Base-by-base conservation (phyloP, 2,329 filamentous ascomycete species). In the Ramularia collo-cygni region DNA sequence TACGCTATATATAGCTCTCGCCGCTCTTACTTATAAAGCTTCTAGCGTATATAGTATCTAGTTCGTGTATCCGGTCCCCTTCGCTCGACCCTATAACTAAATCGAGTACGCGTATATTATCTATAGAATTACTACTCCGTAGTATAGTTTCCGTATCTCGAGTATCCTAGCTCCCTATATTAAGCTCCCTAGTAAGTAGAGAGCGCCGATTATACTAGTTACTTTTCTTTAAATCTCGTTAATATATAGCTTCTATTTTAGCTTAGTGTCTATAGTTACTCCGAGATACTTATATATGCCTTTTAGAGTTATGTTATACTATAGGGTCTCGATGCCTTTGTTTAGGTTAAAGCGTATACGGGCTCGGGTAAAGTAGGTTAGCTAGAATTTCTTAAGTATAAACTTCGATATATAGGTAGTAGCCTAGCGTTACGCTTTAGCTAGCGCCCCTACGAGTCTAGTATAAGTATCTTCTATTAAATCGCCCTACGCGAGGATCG, bases 91-190 rank as follows among this genome's bases (percentile, higher is more conserved):
- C 14, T 40, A 28, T 34, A 28, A 40, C 37, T 28, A 40, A 4
- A 40, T 24, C 16, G 19, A 40, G 37, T 17, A 40, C 29, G 19
- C 30, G 24, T 40, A 40, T 28, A 40, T 40, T 28, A 40, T 40
- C 21, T 40, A 28, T 27, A 17, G 37, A 9, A 40, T 27, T 17
- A 28, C 37, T 28, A 40, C 29, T 14, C 30, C 19, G 13, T 24
- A 24, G 37, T 40, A 40, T 24, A 40, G 30, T 27, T 40, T 40
- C 21, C 30, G 19, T 28, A 40, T 40, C 17, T 40, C 21, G 2
- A 28, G 31, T 28, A 40, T 36, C n/a, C 21, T 28, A 14, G 21
- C 12, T 28, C 21, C 24, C 24, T 28, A 37, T 37, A 37, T 28
- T 37, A 28, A 37, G 24, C 14, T 37, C 19, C 35, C 16, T 12